phyloP scores from a whole-genome alignment of 768 basidiomycete species.

The Termitomyces titanicus region DNA sequence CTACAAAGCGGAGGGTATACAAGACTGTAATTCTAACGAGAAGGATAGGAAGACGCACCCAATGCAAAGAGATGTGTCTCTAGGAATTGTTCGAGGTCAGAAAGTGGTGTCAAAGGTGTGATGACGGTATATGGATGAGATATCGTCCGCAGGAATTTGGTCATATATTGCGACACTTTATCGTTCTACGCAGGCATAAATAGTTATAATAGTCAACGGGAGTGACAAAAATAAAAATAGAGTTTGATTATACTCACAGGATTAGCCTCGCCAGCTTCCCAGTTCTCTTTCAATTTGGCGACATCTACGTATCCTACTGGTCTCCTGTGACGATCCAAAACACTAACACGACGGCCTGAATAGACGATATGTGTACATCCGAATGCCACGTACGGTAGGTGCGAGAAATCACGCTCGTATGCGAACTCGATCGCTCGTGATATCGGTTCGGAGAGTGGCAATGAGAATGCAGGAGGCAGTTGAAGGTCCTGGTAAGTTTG shows the following conservation, averaged over 20 bases:
- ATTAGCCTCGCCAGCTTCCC: conserved; percentile 69
- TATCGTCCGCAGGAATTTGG: conserved; percentile 63
- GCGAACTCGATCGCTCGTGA: conserved; percentile 79
- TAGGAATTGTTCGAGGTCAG: conserved; percentile 81
- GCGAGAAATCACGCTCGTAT: conserved; percentile 92
- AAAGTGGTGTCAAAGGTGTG: conserved; percentile 74
- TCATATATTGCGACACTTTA: conserved; percentile 67
- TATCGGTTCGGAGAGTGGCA: conserved; percentile 69
- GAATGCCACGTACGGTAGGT: conserved; percentile 66
- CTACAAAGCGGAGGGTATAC: conserved; percentile 35
- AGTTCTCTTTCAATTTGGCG: conserved; percentile 66
- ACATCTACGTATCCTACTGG: conserved; percentile 88
- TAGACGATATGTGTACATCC: neutral
- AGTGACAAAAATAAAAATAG: neutral
- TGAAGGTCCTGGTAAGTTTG: conserved; percentile 59
- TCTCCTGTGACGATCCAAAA: conserved; percentile 66
- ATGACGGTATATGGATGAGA: conserved; percentile 74
- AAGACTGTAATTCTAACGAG: neutral
- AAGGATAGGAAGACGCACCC: conserved; percentile 36
- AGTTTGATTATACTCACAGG: conserved; percentile 46
- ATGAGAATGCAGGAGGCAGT: conserved; percentile 82
- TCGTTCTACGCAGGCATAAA: conserved; percentile 47
- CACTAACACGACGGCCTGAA: conserved; percentile 37
- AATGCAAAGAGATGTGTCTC: conserved; percentile 70
- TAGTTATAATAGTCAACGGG: neutral